A percentile compares a stretch with the other conserved stretches of the same genome.
phyloP scores from a whole-genome alignment of 306 rosid genomes.

The Vicia faba region DNA sequence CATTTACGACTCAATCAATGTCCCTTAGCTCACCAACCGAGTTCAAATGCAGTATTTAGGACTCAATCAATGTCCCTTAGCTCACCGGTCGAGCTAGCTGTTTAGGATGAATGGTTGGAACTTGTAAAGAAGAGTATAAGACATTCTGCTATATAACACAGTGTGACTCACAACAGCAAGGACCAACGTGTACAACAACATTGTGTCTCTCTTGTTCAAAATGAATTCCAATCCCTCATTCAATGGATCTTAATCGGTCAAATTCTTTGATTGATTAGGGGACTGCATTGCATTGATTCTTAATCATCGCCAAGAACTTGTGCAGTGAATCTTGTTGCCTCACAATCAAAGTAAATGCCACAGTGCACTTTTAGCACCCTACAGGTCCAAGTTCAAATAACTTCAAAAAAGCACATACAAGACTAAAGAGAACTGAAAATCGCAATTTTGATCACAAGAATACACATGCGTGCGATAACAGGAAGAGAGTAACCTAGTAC shows the following conservation, averaged over 20 bases:
- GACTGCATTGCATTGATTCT: constrained; percentile 40
- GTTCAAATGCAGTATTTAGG: not conserved
- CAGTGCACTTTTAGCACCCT: constrained; percentile 71
- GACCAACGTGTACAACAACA: constrained; percentile 2
- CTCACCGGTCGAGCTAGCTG: not conserved
- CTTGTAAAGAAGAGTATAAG: not conserved
- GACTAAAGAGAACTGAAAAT: too few species aligned
- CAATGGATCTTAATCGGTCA: constrained; percentile 21
- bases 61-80: not conserved
- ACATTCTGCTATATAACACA: not conserved
- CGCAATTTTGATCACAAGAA: not conserved
- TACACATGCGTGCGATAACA: not conserved
- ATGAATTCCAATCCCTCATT: constrained; percentile 57
- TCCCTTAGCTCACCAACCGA: not conserved
- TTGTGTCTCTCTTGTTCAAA: constrained; percentile 39
- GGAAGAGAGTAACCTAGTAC: not conserved
- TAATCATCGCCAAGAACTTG: constrained; percentile 61
- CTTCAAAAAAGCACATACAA: too few species aligned
- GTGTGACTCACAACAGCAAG: not conserved
- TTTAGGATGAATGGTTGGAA: not conserved
- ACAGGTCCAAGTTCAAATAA: too few species aligned
- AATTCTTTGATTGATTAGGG: constrained; percentile 38
- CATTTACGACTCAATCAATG: not conserved
- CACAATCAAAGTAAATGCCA: constrained; percentile 81
- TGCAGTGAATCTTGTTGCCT: constrained; percentile 78